Conservation (phyloP, 2,329 filamentous ascomycete genomes). For the Penicillium sumatraense region DNA sequence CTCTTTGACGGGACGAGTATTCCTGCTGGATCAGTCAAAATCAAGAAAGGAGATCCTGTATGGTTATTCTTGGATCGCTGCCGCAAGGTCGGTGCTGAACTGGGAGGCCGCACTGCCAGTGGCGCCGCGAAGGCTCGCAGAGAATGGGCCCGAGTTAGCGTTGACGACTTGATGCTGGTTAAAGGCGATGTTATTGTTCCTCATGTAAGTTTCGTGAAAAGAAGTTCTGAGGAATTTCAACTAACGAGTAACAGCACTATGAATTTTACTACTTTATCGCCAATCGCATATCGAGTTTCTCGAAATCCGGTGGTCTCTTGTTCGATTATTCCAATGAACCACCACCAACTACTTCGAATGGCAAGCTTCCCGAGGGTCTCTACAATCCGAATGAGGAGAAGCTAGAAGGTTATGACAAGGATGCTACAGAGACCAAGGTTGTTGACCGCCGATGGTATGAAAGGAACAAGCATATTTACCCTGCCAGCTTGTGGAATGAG, state of each 20-base stretch:
- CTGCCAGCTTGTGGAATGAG: conserved; percentile 92
- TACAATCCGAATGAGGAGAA: conserved; percentile 56
- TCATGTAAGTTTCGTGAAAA: conserved; percentile 67
- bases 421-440: conserved; percentile 84
- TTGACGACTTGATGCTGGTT: conserved; percentile 94
- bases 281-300: conserved; percentile 68
- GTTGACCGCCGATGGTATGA: conserved; percentile 97
- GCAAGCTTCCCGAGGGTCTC: conserved; percentile 41
- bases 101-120: conserved; percentile 71
- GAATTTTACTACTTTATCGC: conserved; percentile 97
- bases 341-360: conserved; percentile 30
- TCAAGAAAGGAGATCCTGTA: conserved; percentile 90
- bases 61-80: conserved; percentile 95
- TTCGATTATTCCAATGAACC: conserved; percentile 72
- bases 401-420: conserved; percentile 76
- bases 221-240: background rate
- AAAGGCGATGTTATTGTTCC: conserved; percentile 89
- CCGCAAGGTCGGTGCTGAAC: conserved; percentile 83
- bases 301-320: conserved; percentile 73
- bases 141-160: conserved; percentile 90
- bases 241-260: conserved; percentile 70
- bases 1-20: conserved; percentile 96
- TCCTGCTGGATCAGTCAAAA: conserved; percentile 78
- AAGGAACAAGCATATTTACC: conserved; percentile 97
- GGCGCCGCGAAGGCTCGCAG: conserved; percentile 56